Base-by-base conservation (phyloP, 495 filamentous ascomycete genomes). In the Tuber aestivum region DNA sequence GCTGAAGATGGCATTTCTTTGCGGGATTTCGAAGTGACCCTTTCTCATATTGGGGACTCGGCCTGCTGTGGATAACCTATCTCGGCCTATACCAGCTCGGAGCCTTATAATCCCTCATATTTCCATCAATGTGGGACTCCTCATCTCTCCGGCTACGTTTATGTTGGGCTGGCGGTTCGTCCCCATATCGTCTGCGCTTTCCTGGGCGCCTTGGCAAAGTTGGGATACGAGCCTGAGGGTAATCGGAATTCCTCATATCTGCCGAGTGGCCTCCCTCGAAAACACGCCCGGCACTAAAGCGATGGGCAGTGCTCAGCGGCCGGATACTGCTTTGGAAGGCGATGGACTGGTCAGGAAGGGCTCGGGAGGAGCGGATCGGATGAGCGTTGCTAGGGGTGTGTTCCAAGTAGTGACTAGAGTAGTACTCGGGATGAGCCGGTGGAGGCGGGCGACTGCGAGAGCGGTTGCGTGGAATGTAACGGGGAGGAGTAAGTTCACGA, bases 401-500 rank as follows among this genome's bases (percentile, higher is more conserved):
- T 65, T 65, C 56, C 27, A 6, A 6, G 27, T 35, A 7, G 5
- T 1, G 12, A 32, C 27, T 2, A 16, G 56, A 35, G 4, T 1
- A 16, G 27, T 5, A 3, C n/a, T 20, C 9, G 3, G 27, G 32
- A 65, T 1, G 56, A 8, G 56, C 6, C 3, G 12, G 56, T 18
- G 27, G 56, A 7, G 56, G 56, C 0, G 27, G 16, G 14, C 56
- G 56, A 6, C 32, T 35, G 3, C n/a, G 56, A 16, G 50, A 32
- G n/a, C 9, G n/a, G 50, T 61, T 61, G 50, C 12, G n/a, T 50
- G 48, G 27, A 18, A 5, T 16, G 12, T n/a, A 27, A 16, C 27
- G 56, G n/a, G 56, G 56, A 65, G 56, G 56, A 65, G 56, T 65
- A 32, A 65, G 56, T 65, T 65, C 56, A 32, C 56, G 56, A 3